A percentile compares a stretch with the other conserved stretches of the same genome.
These are phyloP conservation scores for Inonotus obliquus DNA, from an alignment of 1,284 basidiomycete species.

Conservation along the genomic window DNA sequence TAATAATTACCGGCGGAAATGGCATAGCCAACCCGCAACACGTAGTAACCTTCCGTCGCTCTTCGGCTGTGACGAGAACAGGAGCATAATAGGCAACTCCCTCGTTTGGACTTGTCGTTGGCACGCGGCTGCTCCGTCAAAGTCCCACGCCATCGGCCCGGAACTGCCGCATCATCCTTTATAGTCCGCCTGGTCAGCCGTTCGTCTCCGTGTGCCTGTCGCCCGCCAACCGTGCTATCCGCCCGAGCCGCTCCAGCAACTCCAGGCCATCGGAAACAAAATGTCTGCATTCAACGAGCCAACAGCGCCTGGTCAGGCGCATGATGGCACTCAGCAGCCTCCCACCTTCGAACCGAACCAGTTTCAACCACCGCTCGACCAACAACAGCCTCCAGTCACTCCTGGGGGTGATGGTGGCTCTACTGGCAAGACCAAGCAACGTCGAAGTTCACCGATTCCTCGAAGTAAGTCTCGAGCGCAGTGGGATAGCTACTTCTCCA, in stretches of 20 bases:
- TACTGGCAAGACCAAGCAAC: slow-evolving; percentile 15
- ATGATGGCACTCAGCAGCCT: slow-evolving; percentile 33
- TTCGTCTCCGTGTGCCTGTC: not conserved
- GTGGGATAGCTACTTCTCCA: slow-evolving; percentile 6
- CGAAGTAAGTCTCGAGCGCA: slow-evolving; percentile 30
- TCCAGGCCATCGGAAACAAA: not conserved
- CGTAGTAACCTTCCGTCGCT: not conserved
- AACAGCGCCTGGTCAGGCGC: slow-evolving; percentile 55
- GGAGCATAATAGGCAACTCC: not conserved
- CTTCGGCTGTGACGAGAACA: not conserved
- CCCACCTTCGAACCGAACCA: slow-evolving; percentile 52
- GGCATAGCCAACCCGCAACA: not conserved
- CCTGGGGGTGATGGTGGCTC: slow-evolving; percentile 6
- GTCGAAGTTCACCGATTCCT: slow-evolving; percentile 28
- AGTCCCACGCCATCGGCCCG: not conserved
- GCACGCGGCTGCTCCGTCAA: slow-evolving; percentile 5
- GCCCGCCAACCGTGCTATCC: slow-evolving; percentile 8
- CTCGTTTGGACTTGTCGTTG: not conserved
- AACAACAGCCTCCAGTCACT: slow-evolving; percentile 23
- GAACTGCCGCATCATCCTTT: not conserved
- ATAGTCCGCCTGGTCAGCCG: not conserved
- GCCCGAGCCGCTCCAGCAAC: not conserved
- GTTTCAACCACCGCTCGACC: slow-evolving; percentile 44
- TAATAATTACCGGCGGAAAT: not conserved
- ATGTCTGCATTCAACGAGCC: slow-evolving; percentile 70